These are phyloP conservation scores for Botrytis aclada DNA, from an alignment of 2,329 filamentous ascomycete species.

Conservation along the genomic window DNA sequence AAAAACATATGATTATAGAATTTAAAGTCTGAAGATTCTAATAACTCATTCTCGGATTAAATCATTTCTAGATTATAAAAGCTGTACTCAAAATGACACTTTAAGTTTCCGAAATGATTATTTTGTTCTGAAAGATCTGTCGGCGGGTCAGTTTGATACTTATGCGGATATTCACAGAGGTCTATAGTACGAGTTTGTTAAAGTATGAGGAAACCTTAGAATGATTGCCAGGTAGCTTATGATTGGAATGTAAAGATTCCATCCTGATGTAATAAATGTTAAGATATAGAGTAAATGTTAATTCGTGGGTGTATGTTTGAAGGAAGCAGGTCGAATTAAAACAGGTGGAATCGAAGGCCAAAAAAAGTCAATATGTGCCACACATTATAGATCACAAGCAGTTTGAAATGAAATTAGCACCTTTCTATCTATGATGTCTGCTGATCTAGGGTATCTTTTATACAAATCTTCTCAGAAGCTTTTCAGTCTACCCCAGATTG, in stretches of 20 bases:
- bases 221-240: neutral
- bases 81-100: too few relatives aligned
- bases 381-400: neutral
- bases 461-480: neutral
- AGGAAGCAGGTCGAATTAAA: neutral
- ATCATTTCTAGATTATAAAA: too few relatives aligned
- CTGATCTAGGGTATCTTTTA: neutral
- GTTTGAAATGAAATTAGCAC: neutral
- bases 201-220: neutral
- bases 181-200: neutral
- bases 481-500: neutral
- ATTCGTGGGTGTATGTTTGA: neutral
- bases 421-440: neutral
- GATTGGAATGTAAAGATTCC: neutral
- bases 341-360: too few relatives aligned
- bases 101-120: too few relatives aligned
- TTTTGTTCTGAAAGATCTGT: too few relatives aligned
- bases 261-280: neutral
- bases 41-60: too few relatives aligned
- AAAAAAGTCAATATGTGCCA: neutral
- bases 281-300: fast-evolving
- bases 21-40: too few relatives aligned
- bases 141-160: too few relatives aligned
- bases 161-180: neutral
- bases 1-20: too few relatives aligned